These are phyloP conservation scores for Pyrenula massariospora DNA, from an alignment of 495 filamentous ascomycete genomes.

Conservation along the genomic window DNA sequence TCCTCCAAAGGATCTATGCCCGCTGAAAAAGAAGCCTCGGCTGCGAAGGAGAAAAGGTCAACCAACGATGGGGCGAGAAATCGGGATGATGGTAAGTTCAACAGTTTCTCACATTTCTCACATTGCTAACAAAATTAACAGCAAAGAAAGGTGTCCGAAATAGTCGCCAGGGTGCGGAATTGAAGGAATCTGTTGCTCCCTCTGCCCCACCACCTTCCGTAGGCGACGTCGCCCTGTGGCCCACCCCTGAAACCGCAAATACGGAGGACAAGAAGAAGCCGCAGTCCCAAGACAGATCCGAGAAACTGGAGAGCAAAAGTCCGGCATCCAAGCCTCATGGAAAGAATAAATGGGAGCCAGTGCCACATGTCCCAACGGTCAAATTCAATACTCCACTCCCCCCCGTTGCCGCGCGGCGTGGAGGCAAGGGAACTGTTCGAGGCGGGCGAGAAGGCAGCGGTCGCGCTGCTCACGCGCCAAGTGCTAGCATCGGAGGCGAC, in stretches of 20 bases:
- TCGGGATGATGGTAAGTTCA: constrained; percentile 28
- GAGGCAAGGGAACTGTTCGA: constrained; percentile 36
- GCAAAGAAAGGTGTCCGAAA: constrained; percentile 15
- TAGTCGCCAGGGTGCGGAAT: constrained; percentile 35
- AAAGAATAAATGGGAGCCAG: constrained; percentile 61
- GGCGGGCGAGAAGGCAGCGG: constrained; percentile 42
- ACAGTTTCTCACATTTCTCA: too few species aligned
- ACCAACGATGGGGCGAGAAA: constrained; percentile 20
- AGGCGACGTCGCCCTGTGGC: constrained; percentile 72
- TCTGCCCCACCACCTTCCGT: constrained; percentile 47
- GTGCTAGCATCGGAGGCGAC: constrained; percentile 25
- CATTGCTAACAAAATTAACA: background rate
- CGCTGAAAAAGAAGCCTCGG: constrained; percentile 30
- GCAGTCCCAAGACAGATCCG: constrained; percentile 56
- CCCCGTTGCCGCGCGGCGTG: constrained; percentile 44
- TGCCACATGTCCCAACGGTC: constrained; percentile 65
- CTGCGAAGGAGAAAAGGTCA: constrained; percentile 23
- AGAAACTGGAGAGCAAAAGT: constrained; percentile 49
- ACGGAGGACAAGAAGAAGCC: constrained; percentile 62
- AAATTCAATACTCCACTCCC: constrained; percentile 76
- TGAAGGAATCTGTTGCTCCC: constrained; percentile 24
- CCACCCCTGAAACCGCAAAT: constrained; percentile 72
- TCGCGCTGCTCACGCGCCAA: constrained; percentile 38
- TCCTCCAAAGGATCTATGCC: constrained; percentile 22
- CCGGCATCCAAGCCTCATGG: constrained; percentile 38